phyloP scores from a whole-genome alignment of 129 eudicot genomes.

The Artemisia argyi region DNA sequence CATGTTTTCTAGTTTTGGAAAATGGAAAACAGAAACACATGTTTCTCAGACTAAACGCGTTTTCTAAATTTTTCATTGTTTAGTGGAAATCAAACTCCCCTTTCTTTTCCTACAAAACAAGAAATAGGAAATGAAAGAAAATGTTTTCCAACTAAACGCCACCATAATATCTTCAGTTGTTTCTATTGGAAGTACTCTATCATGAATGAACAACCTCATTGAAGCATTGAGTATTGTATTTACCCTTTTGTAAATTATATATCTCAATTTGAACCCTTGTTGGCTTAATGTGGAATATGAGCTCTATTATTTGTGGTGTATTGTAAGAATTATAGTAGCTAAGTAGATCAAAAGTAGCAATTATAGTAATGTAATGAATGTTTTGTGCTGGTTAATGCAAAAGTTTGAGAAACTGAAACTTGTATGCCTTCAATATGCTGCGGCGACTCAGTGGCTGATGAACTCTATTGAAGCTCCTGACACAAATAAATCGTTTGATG shows the following conservation, averaged over 20 bases:
- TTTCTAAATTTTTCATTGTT: too few relatives aligned
- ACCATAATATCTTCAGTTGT: background rate
- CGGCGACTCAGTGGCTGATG: slow-evolving; percentile 86
- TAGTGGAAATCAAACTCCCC: too few relatives aligned
- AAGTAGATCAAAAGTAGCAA: background rate
- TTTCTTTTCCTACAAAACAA: too few relatives aligned
- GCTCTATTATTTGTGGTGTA: too few relatives aligned
- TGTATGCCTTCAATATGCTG: slow-evolving; percentile 91
- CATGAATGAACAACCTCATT: background rate
- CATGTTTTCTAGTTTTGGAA: too few relatives aligned
- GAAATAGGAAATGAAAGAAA: too few relatives aligned
- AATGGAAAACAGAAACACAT: too few relatives aligned
- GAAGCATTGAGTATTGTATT: background rate
- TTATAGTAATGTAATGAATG: background rate
- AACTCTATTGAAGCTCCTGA: slow-evolving; percentile 59
- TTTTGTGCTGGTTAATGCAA: slow-evolving; percentile 42
- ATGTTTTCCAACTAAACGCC: too few relatives aligned
- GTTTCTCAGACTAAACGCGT: too few relatives aligned
- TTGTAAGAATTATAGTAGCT: background rate
- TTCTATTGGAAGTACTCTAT: background rate
- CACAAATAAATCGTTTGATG: slow-evolving; percentile 25
- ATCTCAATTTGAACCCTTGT: background rate
- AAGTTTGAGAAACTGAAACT: slow-evolving; percentile 87
- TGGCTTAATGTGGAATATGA: too few relatives aligned
- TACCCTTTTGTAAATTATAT: background rate